Conservation (phyloP, 495 filamentous ascomycete genomes). For the Gamarada debralockiae region DNA sequence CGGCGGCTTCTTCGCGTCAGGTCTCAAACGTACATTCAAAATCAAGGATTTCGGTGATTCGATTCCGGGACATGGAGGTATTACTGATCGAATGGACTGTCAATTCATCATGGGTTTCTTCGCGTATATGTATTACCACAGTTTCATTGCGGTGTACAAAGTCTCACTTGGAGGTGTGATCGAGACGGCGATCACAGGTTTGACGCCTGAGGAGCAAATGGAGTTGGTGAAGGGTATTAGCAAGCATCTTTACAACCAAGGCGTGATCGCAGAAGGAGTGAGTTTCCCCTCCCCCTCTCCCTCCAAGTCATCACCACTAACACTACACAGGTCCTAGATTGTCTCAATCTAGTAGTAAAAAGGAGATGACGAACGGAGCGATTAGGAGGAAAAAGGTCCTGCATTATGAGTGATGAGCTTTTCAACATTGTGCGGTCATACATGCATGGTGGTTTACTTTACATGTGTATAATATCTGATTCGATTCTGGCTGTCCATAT, state of each 20-base stretch:
- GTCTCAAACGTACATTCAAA: constrained; percentile 97
- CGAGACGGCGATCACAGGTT: constrained; percentile 80
- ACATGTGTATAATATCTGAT: constrained; percentile 13
- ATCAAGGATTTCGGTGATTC: constrained; percentile 99
- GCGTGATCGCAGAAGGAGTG: constrained; percentile 32
- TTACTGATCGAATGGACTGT: constrained; percentile 99
- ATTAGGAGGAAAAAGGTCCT: constrained; percentile 7
- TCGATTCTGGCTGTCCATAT: constrained; percentile 11
- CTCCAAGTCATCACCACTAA: constrained; percentile 2
- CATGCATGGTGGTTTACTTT: constrained; percentile 4
- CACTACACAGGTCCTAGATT: constrained; percentile 19
- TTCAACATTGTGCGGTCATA: neutral
- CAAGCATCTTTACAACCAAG: constrained; percentile 86
- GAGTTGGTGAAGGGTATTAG: constrained; percentile 80
- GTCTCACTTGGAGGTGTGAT: constrained; percentile 80
- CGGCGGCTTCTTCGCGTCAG: constrained; percentile 97
- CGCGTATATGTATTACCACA: constrained; percentile 96
- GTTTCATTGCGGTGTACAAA: constrained; percentile 87
- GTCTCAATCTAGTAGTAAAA: constrained; percentile 18
- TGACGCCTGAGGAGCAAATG: constrained; percentile 80
- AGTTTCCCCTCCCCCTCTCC: neutral
- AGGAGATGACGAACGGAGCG: constrained; percentile 13
- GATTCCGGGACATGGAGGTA: constrained; percentile 96
- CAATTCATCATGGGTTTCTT: constrained; percentile 99
- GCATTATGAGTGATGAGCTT: constrained; percentile 21